Percentiles rank a stretch among this genome's conserved stretches.
Evolutionary conservation across 441 rosid genomes (phyloP).

Genomic region (Jatropha multifida): DNA sequence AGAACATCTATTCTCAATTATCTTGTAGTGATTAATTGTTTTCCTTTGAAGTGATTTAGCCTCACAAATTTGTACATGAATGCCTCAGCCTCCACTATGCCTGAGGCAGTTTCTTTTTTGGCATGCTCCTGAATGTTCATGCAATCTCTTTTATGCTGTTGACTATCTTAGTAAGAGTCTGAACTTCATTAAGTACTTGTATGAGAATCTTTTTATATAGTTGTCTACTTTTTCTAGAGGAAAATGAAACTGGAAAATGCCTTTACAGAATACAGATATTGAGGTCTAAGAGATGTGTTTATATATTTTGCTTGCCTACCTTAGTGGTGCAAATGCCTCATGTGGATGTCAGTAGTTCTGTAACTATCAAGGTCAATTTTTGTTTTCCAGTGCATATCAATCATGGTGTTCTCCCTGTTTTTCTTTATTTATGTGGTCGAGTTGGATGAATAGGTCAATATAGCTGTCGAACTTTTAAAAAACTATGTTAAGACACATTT

Average conservation of each 20-base stretch:
- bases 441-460: neutral
- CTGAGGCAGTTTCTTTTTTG: neutral
- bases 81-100: neutral
- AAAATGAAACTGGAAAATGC: neutral
- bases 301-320: neutral
- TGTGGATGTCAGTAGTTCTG: neutral
- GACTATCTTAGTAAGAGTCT: neutral
- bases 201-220: neutral
- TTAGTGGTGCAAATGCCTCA: neutral
- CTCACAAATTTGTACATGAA: neutral
- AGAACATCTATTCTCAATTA: neutral
- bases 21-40: neutral
- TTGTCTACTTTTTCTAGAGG: neutral
- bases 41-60: neutral
- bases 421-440: neutral
- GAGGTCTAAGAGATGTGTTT: neutral
- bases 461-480: neutral
- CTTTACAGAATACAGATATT: neutral
- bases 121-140: neutral
- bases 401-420: neutral
- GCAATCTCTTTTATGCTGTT: neutral
- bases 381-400: neutral
- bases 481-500: too few relatives aligned
- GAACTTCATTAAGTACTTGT: neutral
- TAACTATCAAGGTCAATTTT: neutral